Conservation (phyloP, 176 grass and related monocot genomes). For the Musa troglodytarum region DNA sequence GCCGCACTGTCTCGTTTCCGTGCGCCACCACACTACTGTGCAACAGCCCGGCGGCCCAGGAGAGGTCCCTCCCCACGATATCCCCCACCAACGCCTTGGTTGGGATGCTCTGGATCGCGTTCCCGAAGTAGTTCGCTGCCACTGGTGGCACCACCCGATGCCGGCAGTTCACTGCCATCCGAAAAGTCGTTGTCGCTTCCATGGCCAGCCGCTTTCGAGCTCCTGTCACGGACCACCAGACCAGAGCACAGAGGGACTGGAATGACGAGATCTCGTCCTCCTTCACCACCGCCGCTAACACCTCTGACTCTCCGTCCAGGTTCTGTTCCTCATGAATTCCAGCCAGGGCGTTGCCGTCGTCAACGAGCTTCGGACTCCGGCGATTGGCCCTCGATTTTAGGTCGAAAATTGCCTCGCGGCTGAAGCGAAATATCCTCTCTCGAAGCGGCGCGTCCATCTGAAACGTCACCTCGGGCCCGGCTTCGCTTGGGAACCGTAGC, state of each 20-base stretch:
- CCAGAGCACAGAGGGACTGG: conserved; percentile 65
- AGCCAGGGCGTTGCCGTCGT: background rate
- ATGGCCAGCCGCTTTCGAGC: conserved; percentile 38
- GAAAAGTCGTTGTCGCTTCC: conserved; percentile 53
- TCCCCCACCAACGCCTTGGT: conserved; percentile 61
- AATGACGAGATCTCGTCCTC: conserved; percentile 60
- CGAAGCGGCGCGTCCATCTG: conserved; percentile 54
- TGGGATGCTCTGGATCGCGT: conserved; percentile 61
- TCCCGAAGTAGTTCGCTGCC: conserved; percentile 22
- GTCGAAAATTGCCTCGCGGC: conserved; percentile 35
- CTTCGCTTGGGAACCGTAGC: conserved; percentile 54
- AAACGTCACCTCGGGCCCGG: conserved; percentile 60
- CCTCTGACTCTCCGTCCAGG: conserved; percentile 34
- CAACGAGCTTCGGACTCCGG: background rate
- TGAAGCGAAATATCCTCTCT: conserved; percentile 78
- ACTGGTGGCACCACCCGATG: conserved; percentile 54
- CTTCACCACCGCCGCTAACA: background rate
- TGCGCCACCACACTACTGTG: conserved; percentile 48
- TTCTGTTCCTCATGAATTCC: conserved; percentile 63
- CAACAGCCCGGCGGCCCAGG: conserved; percentile 44
- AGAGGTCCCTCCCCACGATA: conserved; percentile 40
- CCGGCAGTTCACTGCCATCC: conserved; percentile 88
- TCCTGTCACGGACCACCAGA: conserved; percentile 65
- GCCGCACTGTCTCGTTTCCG: conserved; percentile 40
- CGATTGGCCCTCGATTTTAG: conserved; percentile 57